These are phyloP conservation scores for Sutorius eximius DNA, from an alignment of 1,284 basidiomycete genomes.

Conservation along the genomic window DNA sequence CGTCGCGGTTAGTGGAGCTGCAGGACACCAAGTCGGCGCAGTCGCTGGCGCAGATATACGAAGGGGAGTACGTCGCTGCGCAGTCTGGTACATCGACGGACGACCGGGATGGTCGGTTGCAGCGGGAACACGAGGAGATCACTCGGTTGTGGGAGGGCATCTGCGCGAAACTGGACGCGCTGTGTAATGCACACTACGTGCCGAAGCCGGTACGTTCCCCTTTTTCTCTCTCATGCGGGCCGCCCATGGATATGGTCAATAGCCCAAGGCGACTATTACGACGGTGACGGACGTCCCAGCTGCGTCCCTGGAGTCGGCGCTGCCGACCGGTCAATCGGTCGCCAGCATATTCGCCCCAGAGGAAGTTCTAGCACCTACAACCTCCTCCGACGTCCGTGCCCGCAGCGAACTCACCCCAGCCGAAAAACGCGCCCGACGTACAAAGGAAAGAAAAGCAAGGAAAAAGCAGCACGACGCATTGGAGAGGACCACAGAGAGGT, in stretches of 20 bases:
- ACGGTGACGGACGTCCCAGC: slow-evolving; percentile 85
- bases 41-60: slow-evolving; percentile 95
- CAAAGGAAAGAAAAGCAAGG: slow-evolving; percentile 75
- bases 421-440: slow-evolving; percentile 76
- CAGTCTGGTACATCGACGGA: slow-evolving; percentile 58
- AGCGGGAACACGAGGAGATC: slow-evolving; percentile 88
- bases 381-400: slow-evolving; percentile 55
- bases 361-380: slow-evolving; percentile 75
- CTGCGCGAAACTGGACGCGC: slow-evolving; percentile 87
- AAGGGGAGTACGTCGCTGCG: slow-evolving; percentile 83
- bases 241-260: neutral
- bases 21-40: slow-evolving; percentile 86
- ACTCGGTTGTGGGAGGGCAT: slow-evolving; percentile 83
- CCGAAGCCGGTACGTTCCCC: slow-evolving; percentile 77
- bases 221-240: neutral
- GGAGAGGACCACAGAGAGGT: slow-evolving; percentile 67
- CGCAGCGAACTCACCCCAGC: slow-evolving; percentile 83
- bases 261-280: slow-evolving; percentile 91
- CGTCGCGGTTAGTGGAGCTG: slow-evolving; percentile 87
- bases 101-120: slow-evolving; percentile 86
- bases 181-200: slow-evolving; percentile 94
- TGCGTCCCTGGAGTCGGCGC: slow-evolving; percentile 85
- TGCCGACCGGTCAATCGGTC: slow-evolving; percentile 79
- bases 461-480: slow-evolving; percentile 72
- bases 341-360: slow-evolving; percentile 91